These are phyloP conservation scores for Backusella tarrabulga DNA, from an alignment of 192 early-diverging fungal species.

Conservation along the genomic window DNA sequence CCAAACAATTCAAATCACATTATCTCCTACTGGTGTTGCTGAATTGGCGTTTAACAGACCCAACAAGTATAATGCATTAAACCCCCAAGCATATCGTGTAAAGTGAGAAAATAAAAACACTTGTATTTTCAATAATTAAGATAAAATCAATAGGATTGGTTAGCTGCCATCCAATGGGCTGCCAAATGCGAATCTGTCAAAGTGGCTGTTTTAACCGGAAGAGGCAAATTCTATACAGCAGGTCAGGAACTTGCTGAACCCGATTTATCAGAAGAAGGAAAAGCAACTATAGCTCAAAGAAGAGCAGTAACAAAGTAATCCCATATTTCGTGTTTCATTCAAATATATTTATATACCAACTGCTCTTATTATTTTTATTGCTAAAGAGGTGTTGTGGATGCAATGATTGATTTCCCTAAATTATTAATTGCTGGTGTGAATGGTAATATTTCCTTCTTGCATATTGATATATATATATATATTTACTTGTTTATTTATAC, in stretches of 20 bases:
- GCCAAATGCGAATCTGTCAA: conserved; percentile 44
- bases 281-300: background rate
- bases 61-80: conserved; percentile 57
- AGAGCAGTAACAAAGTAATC: background rate
- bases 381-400: conserved; percentile 23
- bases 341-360: background rate
- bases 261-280: background rate
- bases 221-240: conserved; percentile 61
- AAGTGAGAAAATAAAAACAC: background rate
- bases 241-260: conserved; percentile 59
- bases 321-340: background rate
- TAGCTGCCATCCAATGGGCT: conserved; percentile 56
- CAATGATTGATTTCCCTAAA: conserved; percentile 63
- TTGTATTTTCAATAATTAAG: too few species aligned
- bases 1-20: conserved; percentile 43
- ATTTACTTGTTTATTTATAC: background rate
- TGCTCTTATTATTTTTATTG: background rate
- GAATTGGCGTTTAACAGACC: conserved; percentile 66
- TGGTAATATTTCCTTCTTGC: conserved; percentile 32
- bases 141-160: conserved; percentile 47
- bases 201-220: conserved; percentile 64
- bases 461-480: too few species aligned
- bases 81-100: conserved; percentile 49
- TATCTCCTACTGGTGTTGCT: conserved; percentile 52
- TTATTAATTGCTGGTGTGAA: conserved; percentile 70